Evolutionary conservation across 257 asterid species (phyloP).

Genomic region (Rauvolfia tetraphylla): DNA sequence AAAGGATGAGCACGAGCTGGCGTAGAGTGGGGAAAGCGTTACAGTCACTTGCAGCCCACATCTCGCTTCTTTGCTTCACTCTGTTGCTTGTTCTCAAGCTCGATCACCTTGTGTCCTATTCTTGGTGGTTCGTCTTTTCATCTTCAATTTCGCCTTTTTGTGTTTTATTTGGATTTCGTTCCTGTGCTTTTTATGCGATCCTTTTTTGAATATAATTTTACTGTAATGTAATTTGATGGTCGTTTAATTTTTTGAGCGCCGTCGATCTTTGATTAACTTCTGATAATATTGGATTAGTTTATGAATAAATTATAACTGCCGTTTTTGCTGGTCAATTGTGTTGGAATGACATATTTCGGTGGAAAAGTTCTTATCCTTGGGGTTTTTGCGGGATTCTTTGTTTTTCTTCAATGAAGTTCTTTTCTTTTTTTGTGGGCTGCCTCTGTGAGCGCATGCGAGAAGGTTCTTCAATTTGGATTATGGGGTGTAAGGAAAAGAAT

Average conservation of each 20-base stretch:
- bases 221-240: neutral
- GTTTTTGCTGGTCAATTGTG: neutral
- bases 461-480: slow-evolving; percentile 5
- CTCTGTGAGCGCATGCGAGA: neutral
- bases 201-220: neutral
- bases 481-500: neutral
- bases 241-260: neutral
- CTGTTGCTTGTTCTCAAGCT: slow-evolving; percentile 78
- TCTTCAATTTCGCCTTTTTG: neutral
- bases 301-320: neutral
- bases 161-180: neutral
- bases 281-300: neutral
- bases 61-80: slow-evolving; percentile 63
- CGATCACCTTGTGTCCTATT: slow-evolving; percentile 53
- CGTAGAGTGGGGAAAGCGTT: slow-evolving; percentile 79
- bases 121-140: slow-evolving; percentile 76
- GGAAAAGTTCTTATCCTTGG: neutral
- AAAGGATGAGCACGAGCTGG: slow-evolving; percentile 93
- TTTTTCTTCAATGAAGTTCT: neutral
- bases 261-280: neutral
- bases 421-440: neutral
- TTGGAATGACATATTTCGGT: neutral
- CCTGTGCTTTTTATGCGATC: neutral
- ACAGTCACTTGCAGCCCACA: slow-evolving; percentile 80
- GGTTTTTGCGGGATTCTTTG: neutral